phyloP scores from a whole-genome alignment of 768 basidiomycete genomes.

The Termitomyces bulborhizus region DNA sequence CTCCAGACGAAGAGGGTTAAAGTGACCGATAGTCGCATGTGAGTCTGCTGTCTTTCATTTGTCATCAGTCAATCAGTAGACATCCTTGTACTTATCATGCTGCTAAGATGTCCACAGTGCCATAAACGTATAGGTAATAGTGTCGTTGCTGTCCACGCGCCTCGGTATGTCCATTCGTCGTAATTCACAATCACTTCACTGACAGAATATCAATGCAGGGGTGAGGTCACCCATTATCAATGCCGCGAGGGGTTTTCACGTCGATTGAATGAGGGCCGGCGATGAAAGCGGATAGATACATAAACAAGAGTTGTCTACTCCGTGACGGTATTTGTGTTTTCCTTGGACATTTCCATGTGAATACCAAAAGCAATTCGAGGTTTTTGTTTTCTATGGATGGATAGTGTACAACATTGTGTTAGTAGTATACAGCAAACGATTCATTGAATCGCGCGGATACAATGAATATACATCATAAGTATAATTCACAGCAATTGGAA shows the following conservation, averaged over 20 bases:
- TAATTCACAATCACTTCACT: not conserved
- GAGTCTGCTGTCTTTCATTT: slow-evolving; percentile 25
- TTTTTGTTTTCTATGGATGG: slow-evolving; percentile 10
- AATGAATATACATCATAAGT: slow-evolving; percentile 24
- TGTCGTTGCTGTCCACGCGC: slow-evolving; percentile 90
- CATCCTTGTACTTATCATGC: slow-evolving; percentile 2
- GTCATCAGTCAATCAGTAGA: not conserved
- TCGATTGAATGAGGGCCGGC: slow-evolving; percentile 38
- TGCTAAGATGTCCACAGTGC: slow-evolving; percentile 84
- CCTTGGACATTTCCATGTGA: not conserved
- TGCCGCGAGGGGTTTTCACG: slow-evolving; percentile 82
- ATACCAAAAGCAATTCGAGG: not conserved
- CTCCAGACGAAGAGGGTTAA: slow-evolving; percentile 81
- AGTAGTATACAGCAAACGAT: slow-evolving; percentile 16
- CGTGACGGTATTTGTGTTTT: no score
- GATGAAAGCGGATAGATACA: slow-evolving; percentile 5
- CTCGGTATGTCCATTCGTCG: slow-evolving; percentile 46
- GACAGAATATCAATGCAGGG: slow-evolving; percentile 37
- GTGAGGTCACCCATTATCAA: slow-evolving; percentile 95
- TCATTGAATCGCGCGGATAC: slow-evolving; percentile 17
- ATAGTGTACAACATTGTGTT: slow-evolving; percentile 11
- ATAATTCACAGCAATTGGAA: slow-evolving; percentile 10
- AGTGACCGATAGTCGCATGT: slow-evolving; percentile 92
- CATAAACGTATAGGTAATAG: slow-evolving; percentile 91
- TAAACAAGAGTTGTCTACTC: no score